These are phyloP conservation scores for Asterophora parasitica DNA, from an alignment of 768 basidiomycete genomes.

Conservation along the genomic window DNA sequence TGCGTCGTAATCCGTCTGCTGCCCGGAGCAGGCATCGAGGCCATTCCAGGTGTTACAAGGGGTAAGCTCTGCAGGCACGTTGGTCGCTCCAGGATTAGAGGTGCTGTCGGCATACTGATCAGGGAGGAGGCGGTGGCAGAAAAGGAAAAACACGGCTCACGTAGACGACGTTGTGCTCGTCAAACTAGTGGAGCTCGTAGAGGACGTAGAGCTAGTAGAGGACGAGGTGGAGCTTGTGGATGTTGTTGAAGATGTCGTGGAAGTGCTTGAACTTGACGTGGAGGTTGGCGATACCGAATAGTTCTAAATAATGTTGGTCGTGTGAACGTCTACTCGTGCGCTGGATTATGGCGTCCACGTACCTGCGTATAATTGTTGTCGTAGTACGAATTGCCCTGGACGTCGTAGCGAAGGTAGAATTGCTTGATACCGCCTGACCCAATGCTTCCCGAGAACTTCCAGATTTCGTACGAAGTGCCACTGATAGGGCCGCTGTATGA, in stretches of 20 bases:
- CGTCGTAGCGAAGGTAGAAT: slow-evolving; percentile 5
- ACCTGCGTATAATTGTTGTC: slow-evolving; percentile 5
- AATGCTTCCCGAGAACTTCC: slow-evolving; percentile 1
- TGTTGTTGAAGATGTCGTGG: no score
- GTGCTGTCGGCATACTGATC: background rate
- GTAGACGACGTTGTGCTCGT: background rate
- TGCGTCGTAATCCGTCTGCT: slow-evolving; percentile 6
- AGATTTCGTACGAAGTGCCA: slow-evolving; percentile 4
- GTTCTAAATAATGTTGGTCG: background rate
- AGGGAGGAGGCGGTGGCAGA: background rate
- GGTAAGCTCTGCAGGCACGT: slow-evolving; percentile 2
- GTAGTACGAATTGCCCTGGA: slow-evolving; percentile 2
- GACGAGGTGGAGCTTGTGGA: no score
- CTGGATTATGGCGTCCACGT: no score
- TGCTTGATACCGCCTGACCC: slow-evolving; percentile 5
- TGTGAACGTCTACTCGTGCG: no score
- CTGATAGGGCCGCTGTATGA: slow-evolving; percentile 4
- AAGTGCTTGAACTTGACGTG: background rate
- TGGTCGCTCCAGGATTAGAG: background rate
- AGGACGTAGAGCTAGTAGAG: no score
- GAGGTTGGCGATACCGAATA: background rate
- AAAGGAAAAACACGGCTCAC: background rate
- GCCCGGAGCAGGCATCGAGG: slow-evolving; percentile 2
- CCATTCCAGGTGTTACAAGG: slow-evolving; percentile 5
- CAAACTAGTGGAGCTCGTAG: background rate